phyloP scores from a whole-genome alignment of 164 flowering plant species.

The Cinnamomum chago region DNA sequence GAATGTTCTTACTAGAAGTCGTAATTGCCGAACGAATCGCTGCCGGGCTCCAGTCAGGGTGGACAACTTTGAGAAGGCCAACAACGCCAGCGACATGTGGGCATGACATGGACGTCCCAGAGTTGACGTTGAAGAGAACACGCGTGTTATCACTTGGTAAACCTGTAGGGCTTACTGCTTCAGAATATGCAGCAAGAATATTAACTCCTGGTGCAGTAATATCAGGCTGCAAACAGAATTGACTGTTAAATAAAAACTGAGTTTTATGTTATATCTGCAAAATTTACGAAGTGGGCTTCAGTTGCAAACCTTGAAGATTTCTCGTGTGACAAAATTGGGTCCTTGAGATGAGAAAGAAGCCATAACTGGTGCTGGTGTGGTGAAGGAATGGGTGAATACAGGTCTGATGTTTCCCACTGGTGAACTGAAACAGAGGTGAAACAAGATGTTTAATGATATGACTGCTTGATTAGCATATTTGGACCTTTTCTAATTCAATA shows the following conservation, averaged over 20 bases:
- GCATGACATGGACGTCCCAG: slow-evolving; percentile 90
- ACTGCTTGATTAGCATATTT: not conserved
- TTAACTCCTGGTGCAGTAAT: slow-evolving; percentile 80
- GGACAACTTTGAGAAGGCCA: slow-evolving; percentile 62
- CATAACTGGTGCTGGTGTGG: slow-evolving; percentile 75
- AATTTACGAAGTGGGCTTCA: not conserved
- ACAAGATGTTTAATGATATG: not conserved
- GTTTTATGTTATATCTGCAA: not conserved
- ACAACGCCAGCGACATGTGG: slow-evolving; percentile 81
- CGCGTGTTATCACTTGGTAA: slow-evolving; percentile 39
- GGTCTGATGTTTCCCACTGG: slow-evolving; percentile 50
- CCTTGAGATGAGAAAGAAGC: slow-evolving; percentile 81
- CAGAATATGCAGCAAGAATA: slow-evolving; percentile 65
- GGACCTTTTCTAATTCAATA: not conserved
- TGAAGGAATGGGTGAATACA: slow-evolving; percentile 27
- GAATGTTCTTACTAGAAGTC: slow-evolving; percentile 47
- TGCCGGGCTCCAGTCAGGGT: slow-evolving; percentile 78
- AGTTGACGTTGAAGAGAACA: slow-evolving; percentile 34
- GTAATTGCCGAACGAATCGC: slow-evolving; percentile 74
- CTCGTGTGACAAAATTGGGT: slow-evolving; percentile 59
- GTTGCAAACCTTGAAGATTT: slow-evolving; percentile 64
- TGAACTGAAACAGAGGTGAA: slow-evolving; percentile 24
- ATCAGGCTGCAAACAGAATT: slow-evolving; percentile 49
- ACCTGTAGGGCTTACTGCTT: slow-evolving; percentile 51
- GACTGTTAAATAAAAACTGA: not conserved